Conservation (phyloP, 2,329 filamentous ascomycete genomes). For the Orbilia brochopaga region DNA sequence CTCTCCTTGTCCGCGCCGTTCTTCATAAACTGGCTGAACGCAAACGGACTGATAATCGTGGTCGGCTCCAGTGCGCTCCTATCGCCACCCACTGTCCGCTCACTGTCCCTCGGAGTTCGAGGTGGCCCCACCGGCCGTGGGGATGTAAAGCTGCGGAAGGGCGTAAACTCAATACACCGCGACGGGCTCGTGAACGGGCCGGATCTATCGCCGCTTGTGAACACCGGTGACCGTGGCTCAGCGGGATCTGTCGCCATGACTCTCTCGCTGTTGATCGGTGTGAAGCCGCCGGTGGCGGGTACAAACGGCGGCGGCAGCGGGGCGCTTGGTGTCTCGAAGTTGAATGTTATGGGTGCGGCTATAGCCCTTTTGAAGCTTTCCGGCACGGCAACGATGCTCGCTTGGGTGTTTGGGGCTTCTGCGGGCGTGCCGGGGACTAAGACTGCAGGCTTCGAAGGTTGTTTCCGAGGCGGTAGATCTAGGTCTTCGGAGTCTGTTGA, state of each 20-base stretch:
- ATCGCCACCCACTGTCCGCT: neutral
- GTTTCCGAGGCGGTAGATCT: slow-evolving; percentile 1
- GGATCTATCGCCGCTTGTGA: neutral
- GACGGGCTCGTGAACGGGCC: slow-evolving; percentile 12
- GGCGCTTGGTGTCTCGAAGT: slow-evolving; percentile 16
- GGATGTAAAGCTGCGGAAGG: slow-evolving; percentile 21
- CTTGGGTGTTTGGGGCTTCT: slow-evolving; percentile 16
- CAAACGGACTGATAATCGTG: slow-evolving; percentile 39
- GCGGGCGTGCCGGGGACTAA: slow-evolving; percentile 22
- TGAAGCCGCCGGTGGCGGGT: slow-evolving; percentile 7
- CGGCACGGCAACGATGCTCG: slow-evolving; percentile 23
- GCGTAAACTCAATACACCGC: slow-evolving; percentile 32
- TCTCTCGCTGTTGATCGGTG: slow-evolving; percentile 10
- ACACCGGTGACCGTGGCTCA: slow-evolving; percentile 7
- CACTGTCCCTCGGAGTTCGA: neutral
- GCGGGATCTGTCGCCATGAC: slow-evolving; percentile 12
- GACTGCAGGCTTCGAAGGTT: neutral
- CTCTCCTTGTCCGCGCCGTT: slow-evolving; percentile 14
- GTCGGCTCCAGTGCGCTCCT: slow-evolving; percentile 20
- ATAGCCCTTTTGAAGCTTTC: slow-evolving; percentile 45
- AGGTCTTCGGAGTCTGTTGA: slow-evolving; percentile 8
- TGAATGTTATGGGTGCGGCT: slow-evolving; percentile 25
- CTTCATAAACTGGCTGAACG: slow-evolving; percentile 45
- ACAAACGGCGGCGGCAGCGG: slow-evolving; percentile 23
- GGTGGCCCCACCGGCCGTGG: neutral